Evolutionary conservation across 1,284 basidiomycete genomes (phyloP).

Genomic region (Ganoderma lingzhi): DNA sequence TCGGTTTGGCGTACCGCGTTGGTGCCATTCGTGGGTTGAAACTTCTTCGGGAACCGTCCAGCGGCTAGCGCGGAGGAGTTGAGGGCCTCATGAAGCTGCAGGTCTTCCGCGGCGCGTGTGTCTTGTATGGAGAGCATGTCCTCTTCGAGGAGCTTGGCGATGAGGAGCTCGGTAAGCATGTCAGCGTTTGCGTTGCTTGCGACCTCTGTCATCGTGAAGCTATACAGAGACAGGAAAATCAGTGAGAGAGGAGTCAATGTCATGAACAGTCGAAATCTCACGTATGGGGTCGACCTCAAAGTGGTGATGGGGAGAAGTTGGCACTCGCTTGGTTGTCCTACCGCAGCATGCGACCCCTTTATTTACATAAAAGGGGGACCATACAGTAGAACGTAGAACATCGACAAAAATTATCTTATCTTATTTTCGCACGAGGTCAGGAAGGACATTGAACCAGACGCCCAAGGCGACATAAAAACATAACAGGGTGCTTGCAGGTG

Average conservation of each 20-base stretch:
- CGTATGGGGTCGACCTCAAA: not conserved
- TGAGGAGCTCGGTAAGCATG: conserved; percentile 43
- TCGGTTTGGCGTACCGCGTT: conserved; percentile 30
- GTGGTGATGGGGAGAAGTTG: not conserved
- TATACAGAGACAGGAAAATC: not conserved
- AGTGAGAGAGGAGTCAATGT: not conserved
- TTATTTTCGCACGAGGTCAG: not conserved
- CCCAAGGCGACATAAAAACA: not conserved
- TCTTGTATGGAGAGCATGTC: conserved; percentile 40
- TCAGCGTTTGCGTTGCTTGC: conserved; percentile 24
- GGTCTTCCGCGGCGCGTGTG: conserved; percentile 43
- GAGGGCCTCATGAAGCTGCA: conserved; percentile 43
- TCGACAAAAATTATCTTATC: conserved; percentile 1
- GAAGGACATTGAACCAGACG: too few relatives aligned
- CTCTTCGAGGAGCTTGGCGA: conserved; percentile 47
- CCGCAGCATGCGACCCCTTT: not conserved
- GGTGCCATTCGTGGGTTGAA: conserved; percentile 3
- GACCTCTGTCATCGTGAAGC: conserved; percentile 19
- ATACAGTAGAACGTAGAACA: not conserved
- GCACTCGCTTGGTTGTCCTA: not conserved
- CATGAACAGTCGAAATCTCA: not conserved
- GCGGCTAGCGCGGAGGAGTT: conserved; percentile 34
- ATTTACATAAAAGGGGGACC: not conserved
- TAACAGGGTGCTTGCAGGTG: not conserved
- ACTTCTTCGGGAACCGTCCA: conserved; percentile 35